Evolutionary conservation across 2,329 filamentous ascomycete genomes (phyloP), one percentile per base, ranked within the genome.

Genomic region (Colletotrichum eremochloae): DNA sequence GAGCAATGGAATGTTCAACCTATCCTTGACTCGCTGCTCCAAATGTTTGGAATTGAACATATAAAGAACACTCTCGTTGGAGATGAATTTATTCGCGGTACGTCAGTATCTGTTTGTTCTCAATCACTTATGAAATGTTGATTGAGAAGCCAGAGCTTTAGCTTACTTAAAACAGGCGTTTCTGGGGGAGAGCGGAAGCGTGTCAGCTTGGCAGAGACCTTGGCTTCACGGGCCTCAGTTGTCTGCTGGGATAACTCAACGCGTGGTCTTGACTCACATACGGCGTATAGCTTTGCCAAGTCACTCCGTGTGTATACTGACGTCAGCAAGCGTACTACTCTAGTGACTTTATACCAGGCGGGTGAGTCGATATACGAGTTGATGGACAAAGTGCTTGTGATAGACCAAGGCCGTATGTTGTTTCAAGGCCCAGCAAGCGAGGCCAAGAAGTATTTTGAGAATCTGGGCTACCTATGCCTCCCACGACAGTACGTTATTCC

Each of bases 191-290:
- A 96, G 82, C 84, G 93, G 48, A 96, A 95, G 80, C 91, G 93
- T 77, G 93, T 94, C 9, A 92, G 90, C 31, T 94, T 96, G 74
- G 92, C 92, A 1, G 93, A 95, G 81, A 93, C 92, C 0, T 82
- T 96, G 29, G 91, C 92, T 5, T 92, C 92, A 8, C 92, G 93
- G 79, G 90, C 90, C 0, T 90, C 91, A 0, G 90, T 95, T 1
- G 90, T 93, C 46, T 92, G 91, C 74, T 95, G 92, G 92, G 93
- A 96, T 76, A 96, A 96, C 79, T 92, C 89, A 0, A 96, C 93
- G 0, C 86, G 93, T 61, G 94, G 94, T 24, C 84, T 96, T 0
- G 94, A 96, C 78, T 91, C 93, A 1, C 93, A 91, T 1, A 95
- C 93, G 0, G 94, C 94, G 5, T 85, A 95, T 5, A 93, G 95